These are phyloP conservation scores for Lepiota subincarnata DNA, from an alignment of 768 basidiomycete genomes.

Conservation along the genomic window DNA sequence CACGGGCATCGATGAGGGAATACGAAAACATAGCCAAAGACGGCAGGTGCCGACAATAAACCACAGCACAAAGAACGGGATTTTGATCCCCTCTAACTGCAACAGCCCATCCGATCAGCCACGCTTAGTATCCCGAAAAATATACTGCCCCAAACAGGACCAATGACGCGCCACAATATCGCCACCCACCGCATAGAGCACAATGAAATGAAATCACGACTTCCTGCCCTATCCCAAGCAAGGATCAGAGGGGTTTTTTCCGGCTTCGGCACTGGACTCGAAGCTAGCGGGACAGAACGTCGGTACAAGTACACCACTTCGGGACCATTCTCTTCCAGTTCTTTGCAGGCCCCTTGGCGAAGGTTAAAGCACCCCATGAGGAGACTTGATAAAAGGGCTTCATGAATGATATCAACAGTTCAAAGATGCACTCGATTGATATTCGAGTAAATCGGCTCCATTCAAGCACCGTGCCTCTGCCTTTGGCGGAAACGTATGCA, in stretches of 20 bases:
- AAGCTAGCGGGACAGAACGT: neutral
- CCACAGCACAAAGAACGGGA: no score
- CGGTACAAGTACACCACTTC: neutral
- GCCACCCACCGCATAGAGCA: neutral
- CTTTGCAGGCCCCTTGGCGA: neutral
- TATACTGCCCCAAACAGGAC: neutral
- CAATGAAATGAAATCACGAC: neutral
- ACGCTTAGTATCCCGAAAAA: neutral
- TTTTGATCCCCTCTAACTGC: no score
- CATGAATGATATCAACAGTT: neutral
- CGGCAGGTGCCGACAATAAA: no score
- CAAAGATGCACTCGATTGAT: neutral
- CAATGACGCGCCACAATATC: neutral
- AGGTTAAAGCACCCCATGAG: neutral
- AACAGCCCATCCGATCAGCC: neutral
- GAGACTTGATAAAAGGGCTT: neutral
- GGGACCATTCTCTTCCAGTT: neutral
- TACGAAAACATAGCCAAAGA: no score
- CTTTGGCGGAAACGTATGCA: neutral
- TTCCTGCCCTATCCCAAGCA: neutral
- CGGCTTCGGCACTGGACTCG: neutral
- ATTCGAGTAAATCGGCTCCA: neutral
- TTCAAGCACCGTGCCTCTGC: neutral
- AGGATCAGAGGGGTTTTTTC: no score
- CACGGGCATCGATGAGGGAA: no score